Evolutionary conservation across 306 rosid genomes (phyloP).

Genomic region (peach (Prunus persica)): DNA sequence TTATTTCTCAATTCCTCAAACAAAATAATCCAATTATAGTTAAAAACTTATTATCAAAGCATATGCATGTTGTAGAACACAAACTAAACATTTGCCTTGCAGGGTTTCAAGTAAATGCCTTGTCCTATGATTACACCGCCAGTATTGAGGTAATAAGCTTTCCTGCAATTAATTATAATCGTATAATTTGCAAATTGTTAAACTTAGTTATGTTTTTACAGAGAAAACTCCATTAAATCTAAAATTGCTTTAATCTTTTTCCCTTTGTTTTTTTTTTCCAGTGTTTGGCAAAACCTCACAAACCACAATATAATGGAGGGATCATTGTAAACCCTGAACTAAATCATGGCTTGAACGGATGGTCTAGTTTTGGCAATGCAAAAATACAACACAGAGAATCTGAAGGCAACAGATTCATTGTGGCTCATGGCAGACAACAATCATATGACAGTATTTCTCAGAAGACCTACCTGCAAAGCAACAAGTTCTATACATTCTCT

Average conservation of each 20-base stretch:
- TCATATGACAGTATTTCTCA: constrained; percentile 50
- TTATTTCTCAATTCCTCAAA: background rate
- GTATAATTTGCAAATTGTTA: too few relatives aligned
- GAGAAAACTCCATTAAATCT: background rate
- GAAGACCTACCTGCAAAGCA: constrained; percentile 33
- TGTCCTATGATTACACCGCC: constrained; percentile 55
- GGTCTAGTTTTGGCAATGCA: constrained; percentile 52
- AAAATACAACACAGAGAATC: constrained; percentile 40
- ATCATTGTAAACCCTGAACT: constrained; percentile 67
- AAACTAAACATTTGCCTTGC: constrained; percentile 12
- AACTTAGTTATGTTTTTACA: background rate
- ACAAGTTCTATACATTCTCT: constrained; percentile 52
- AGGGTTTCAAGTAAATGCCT: constrained; percentile 48
- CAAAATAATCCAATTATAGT: too few relatives aligned
- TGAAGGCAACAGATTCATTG: constrained; percentile 53
- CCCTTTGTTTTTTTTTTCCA: constrained; percentile 13
- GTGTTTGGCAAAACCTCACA: constrained; percentile 54
- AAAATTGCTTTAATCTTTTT: background rate
- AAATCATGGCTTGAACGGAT: constrained; percentile 54
- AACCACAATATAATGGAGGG: constrained; percentile 73
- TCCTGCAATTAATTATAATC: too few relatives aligned
- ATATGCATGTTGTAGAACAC: too few relatives aligned
- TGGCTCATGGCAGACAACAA: constrained; percentile 51
- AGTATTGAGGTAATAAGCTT: constrained; percentile 39
- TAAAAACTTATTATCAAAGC: too few relatives aligned